A percentile compares a stretch with the other conserved stretches of the same genome.
Conservation (phyloP, 2,329 filamentous ascomycete species). For the Cryoendolithus antarcticus region DNA sequence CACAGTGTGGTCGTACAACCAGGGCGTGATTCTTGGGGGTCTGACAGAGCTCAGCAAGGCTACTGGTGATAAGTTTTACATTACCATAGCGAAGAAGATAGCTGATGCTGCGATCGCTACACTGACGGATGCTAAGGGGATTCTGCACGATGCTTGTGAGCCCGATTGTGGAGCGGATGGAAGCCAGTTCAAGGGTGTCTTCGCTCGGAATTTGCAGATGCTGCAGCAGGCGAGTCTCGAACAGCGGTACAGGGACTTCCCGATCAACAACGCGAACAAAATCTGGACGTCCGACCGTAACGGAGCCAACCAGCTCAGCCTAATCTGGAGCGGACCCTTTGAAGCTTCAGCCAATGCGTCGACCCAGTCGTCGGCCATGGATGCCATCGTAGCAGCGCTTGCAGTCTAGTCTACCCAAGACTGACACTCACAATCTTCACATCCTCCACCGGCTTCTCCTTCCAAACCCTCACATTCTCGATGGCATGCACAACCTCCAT, state of each 20-base stretch:
- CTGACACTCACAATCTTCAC: constrained; percentile 89
- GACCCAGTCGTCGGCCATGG: constrained; percentile 21
- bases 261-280: constrained; percentile 49
- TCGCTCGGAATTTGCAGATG: constrained; percentile 50
- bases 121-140: constrained; percentile 25
- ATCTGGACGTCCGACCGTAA: constrained; percentile 52
- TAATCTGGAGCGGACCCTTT: constrained; percentile 55
- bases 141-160: constrained; percentile 29
- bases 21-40: constrained; percentile 49
- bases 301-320: constrained; percentile 40
- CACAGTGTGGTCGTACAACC: constrained; percentile 42
- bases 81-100: constrained; percentile 25
- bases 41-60: constrained; percentile 41
- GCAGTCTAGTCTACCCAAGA: constrained; percentile 8
- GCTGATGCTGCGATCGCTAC: constrained; percentile 28
- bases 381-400: constrained; percentile 20
- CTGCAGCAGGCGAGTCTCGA: constrained; percentile 42
- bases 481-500: constrained; percentile 93
- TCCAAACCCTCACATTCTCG: constrained; percentile 74
- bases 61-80: constrained; percentile 19
- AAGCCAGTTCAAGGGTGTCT: constrained; percentile 61
- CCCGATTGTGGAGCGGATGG: constrained; percentile 30
- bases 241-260: constrained; percentile 39
- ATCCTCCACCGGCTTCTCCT: constrained; percentile 92
- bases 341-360: constrained; percentile 17